Conservation (phyloP, 2,329 filamentous ascomycete species). For the Chaetomiaceae sp. region DNA sequence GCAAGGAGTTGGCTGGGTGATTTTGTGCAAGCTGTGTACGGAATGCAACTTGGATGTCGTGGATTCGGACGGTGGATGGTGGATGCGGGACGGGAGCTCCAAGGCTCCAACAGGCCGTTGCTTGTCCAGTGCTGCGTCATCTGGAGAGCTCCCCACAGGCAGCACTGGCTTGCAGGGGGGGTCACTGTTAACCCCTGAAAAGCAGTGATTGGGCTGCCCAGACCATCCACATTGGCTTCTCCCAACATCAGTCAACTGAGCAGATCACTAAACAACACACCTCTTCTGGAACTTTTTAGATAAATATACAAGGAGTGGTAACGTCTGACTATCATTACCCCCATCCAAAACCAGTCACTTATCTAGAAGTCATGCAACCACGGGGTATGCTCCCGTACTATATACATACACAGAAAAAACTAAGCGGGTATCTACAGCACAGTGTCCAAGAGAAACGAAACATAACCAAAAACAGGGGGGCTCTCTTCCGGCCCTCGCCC, state of each 20-base stretch:
- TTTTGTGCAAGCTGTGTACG: not conserved
- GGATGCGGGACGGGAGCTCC: not conserved
- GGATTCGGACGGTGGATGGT: not conserved
- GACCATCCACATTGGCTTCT: no score
- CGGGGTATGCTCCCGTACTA: slow-evolving; percentile 11
- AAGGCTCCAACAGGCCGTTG: no score
- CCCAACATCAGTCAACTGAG: no score
- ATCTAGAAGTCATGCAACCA: slow-evolving; percentile 6
- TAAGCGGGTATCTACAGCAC: slow-evolving; percentile 21
- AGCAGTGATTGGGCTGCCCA: not conserved
- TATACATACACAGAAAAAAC: slow-evolving; percentile 5
- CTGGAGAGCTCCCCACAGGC: not conserved
- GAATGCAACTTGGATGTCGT: not conserved
- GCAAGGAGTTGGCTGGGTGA: not conserved
- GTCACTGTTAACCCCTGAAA: not conserved
- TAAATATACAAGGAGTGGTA: no score
- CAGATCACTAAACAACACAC: no score
- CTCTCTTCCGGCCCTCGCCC: no score
- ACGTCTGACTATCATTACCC: slow-evolving; percentile 2
- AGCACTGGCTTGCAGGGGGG: no score
- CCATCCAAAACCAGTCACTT: not conserved
- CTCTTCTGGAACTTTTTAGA: no score
- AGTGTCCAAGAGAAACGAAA: slow-evolving; percentile 1
- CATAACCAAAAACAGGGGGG: not conserved
- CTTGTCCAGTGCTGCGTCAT: no score